Percentiles rank a stretch among this genome's conserved stretches.
phyloP scores from a whole-genome alignment of 169 alveolate species.

The Eimeria necatrix region DNA sequence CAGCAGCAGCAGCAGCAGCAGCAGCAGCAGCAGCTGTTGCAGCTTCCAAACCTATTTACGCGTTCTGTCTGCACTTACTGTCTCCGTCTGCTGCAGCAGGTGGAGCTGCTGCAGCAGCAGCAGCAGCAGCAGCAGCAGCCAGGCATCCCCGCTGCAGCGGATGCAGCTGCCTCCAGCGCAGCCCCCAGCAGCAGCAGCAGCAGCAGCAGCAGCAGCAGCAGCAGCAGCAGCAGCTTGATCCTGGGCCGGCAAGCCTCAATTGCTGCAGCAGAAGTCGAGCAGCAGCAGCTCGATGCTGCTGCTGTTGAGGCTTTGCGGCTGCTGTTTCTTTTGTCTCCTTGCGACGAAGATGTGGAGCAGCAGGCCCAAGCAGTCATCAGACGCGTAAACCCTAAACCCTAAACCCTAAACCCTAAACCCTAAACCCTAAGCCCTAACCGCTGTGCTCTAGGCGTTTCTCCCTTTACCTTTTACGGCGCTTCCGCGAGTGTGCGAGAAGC shows the following conservation, averaged over 20 bases:
- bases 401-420: conserved; percentile 21
- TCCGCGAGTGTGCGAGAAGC: too few relatives aligned
- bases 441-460: too few relatives aligned
- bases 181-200: conserved; percentile 23
- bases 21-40: conserved; percentile 15
- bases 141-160: background rate
- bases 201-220: conserved; percentile 14
- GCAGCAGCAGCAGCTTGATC: background rate
- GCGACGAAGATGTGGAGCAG: background rate
- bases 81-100: conserved; percentile 52
- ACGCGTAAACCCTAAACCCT: background rate
- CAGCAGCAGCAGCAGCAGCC: conserved; percentile 26
- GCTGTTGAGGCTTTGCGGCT: background rate
- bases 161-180: background rate
- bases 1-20: background rate
- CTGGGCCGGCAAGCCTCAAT: background rate
- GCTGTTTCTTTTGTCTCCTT: conserved; percentile 6
- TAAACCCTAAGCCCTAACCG: background rate
- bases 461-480: too few relatives aligned
- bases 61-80: background rate
- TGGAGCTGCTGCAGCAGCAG: conserved; percentile 51
- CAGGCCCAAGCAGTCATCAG: background rate
- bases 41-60: background rate
- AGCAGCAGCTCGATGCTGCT: conserved; percentile 29
- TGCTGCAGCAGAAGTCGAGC: background rate